These are phyloP conservation scores for Acacia crassicarpa DNA, from an alignment of 306 rosid genomes.

Conservation along the genomic window DNA sequence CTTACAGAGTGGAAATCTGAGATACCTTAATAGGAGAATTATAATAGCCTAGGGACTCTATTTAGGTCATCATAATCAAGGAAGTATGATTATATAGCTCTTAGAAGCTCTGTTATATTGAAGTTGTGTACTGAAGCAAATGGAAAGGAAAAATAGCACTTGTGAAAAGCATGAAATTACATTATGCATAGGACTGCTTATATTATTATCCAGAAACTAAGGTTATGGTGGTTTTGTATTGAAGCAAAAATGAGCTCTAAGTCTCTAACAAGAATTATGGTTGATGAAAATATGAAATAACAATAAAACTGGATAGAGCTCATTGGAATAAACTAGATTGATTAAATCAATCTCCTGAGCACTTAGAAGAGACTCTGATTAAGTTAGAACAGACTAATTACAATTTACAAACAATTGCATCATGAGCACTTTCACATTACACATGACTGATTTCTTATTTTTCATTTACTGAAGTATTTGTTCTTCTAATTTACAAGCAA, in stretches of 20 bases:
- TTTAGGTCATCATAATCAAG: not conserved
- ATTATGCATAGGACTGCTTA: not conserved
- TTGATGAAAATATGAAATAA: not conserved
- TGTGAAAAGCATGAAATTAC: slow-evolving; percentile 7
- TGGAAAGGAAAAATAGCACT: slow-evolving; percentile 24
- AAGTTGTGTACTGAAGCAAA: not conserved
- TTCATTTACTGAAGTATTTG: not conserved
- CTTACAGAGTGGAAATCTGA: not conserved
- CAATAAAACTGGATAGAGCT: slow-evolving; percentile 8
- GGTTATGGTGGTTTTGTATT: not conserved
- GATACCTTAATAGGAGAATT: not conserved
- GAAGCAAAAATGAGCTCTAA: not conserved
- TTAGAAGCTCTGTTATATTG: slow-evolving; percentile 16
- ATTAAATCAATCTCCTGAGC: slow-evolving; percentile 20
- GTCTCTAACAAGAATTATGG: not conserved
- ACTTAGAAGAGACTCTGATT: not conserved
- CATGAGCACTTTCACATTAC: not conserved
- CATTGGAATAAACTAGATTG: not conserved
- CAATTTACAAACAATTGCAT: not conserved
- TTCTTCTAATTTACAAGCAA: slow-evolving; percentile 16
- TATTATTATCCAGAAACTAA: not conserved
- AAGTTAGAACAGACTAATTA: too few species aligned
- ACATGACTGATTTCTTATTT: slow-evolving; percentile 18
- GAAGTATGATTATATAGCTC: slow-evolving; percentile 7
- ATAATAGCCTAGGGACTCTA: not conserved